A percentile compares a stretch with the other conserved stretches of the same genome.
Conservation (phyloP, 306 rosid species). For the Rubus parviflorus region DNA sequence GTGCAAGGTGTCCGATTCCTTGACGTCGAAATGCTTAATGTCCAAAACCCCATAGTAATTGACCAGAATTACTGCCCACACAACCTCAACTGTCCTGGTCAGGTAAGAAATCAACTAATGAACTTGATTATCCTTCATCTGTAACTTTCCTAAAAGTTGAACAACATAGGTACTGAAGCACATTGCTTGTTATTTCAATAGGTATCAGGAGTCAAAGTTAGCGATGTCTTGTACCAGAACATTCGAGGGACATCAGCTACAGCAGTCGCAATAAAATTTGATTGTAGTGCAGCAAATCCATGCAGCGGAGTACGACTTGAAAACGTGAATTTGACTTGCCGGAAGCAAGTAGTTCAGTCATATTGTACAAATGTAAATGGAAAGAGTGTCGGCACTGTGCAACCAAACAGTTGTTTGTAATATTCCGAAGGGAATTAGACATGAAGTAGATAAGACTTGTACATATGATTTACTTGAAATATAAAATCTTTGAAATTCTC, state of each 20-base stretch:
- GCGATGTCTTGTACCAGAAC: not conserved
- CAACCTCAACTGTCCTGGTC: constrained; percentile 23
- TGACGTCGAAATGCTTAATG: constrained; percentile 19
- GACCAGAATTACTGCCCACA: constrained; percentile 33
- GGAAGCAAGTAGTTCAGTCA: constrained; percentile 19
- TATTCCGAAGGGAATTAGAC: too few relatives aligned
- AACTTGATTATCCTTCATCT: not conserved
- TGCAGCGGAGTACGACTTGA: constrained; percentile 13
- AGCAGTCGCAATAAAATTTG: constrained; percentile 14
- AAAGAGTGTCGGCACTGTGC: constrained; percentile 9
- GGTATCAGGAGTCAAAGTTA: constrained; percentile 15
- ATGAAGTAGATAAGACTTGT: not conserved
- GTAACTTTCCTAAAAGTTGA: not conserved
- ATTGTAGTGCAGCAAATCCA: constrained; percentile 23
- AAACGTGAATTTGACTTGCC: constrained; percentile 13
- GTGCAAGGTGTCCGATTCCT: too few relatives aligned
- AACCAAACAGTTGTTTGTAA: constrained; percentile 17
- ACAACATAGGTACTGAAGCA: not conserved
- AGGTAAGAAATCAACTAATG: not conserved
- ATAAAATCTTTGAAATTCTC: too few relatives aligned
- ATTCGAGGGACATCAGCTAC: constrained; percentile 23
- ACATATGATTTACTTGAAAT: too few relatives aligned
- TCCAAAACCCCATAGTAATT: constrained; percentile 26
- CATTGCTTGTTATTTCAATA: not conserved
- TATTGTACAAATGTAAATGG: constrained; percentile 19